Conservation (phyloP, 225 moss, liverwort and hornwort genomes). For the Neckera pumila region DNA sequence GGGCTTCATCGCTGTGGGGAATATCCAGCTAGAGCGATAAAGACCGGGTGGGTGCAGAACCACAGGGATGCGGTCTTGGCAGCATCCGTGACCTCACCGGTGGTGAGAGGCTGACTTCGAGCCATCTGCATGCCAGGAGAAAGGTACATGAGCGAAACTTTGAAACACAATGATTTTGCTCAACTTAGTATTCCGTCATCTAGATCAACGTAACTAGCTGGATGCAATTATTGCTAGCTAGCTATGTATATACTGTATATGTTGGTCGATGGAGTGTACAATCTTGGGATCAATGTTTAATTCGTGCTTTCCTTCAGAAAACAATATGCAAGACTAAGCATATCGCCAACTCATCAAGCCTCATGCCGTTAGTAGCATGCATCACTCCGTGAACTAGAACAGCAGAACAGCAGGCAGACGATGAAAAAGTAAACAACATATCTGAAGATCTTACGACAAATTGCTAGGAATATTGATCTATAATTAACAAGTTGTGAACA, state of each 20-base stretch:
- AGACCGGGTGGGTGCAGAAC: neutral
- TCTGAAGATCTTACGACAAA: neutral
- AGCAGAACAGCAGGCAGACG: neutral
- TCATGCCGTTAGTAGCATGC: too few species aligned
- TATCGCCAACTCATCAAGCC: neutral
- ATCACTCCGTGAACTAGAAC: neutral
- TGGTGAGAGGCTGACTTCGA: neutral
- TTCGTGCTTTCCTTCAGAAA: neutral
- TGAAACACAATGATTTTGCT: neutral
- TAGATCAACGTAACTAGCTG: neutral
- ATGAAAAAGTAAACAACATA: neutral
- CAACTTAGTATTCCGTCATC: neutral
- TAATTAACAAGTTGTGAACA: too few species aligned
- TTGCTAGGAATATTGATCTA: neutral
- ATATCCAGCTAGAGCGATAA: neutral
- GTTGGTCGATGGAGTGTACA: neutral
- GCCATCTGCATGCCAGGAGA: neutral
- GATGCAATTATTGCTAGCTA: neutral
- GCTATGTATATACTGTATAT: too few species aligned
- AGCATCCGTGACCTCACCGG: neutral
- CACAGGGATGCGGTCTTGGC: neutral
- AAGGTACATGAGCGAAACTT: neutral
- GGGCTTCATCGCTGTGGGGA: neutral
- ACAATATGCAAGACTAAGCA: neutral
- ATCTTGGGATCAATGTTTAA: neutral